Evolutionary conservation across 164 flowering plant species (phyloP).

Genomic region (Aristolochia contorta): DNA sequence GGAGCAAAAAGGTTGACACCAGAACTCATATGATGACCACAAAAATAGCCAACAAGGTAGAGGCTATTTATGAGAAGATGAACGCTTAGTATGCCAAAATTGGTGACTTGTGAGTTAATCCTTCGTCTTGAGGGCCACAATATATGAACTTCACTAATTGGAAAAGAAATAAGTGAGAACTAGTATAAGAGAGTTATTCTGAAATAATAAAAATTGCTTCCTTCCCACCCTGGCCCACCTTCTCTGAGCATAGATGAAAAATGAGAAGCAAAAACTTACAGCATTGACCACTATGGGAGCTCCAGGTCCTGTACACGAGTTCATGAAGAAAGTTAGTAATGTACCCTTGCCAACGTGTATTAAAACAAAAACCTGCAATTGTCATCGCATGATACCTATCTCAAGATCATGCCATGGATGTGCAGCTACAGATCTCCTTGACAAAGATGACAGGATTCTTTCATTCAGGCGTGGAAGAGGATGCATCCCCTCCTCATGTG

Average conservation of each 20-base stretch:
- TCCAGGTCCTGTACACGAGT: slow-evolving; percentile 43
- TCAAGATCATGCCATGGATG: slow-evolving; percentile 91
- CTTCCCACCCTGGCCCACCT: no score
- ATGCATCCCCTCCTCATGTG: slow-evolving; percentile 10
- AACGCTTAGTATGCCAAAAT: no score
- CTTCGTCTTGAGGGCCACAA: no score
- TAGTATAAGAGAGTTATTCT: no score
- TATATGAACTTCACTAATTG: no score
- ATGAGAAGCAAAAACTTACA: slow-evolving; percentile 22
- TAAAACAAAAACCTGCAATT: background rate
- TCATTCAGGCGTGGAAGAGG: slow-evolving; percentile 42
- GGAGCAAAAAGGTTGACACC: background rate
- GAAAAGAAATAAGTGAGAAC: no score
- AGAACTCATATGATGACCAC: no score
- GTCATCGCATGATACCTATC: slow-evolving; percentile 32
- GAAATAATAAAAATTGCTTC: no score
- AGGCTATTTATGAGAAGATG: no score
- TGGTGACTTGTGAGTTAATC: no score
- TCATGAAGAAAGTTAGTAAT: background rate
- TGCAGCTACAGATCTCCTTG: slow-evolving; percentile 73
- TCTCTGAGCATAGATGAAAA: background rate
- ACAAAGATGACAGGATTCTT: slow-evolving; percentile 67
- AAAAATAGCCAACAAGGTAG: no score
- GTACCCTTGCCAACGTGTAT: background rate
- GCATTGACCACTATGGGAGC: slow-evolving; percentile 51